phyloP scores from a whole-genome alignment of 1,284 basidiomycete species.

The Sporisorium reilianum region DNA sequence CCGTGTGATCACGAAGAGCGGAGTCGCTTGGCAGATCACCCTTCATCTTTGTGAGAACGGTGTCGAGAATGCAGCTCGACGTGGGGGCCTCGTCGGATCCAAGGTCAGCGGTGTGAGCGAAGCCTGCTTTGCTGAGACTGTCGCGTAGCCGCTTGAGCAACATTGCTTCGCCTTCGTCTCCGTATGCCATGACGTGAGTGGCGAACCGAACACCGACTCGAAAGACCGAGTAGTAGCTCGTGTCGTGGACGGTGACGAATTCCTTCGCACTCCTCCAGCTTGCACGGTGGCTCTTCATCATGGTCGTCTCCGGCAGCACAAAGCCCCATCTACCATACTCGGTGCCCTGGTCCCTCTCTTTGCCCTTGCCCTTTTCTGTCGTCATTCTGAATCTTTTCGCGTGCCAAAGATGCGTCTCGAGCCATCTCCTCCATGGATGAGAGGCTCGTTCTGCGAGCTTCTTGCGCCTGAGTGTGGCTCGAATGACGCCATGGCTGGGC shows the following conservation, averaged over 20 bases:
- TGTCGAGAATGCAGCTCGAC: slow-evolving; percentile 5
- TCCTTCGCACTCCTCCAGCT: slow-evolving; percentile 53
- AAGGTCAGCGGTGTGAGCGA: background rate
- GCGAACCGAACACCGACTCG: slow-evolving; percentile 24
- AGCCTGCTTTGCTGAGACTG: slow-evolving; percentile 10
- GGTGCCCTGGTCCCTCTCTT: slow-evolving; percentile 44
- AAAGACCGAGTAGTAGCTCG: slow-evolving; percentile 58
- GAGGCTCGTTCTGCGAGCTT: slow-evolving; percentile 50
- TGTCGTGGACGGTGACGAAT: slow-evolving; percentile 57
- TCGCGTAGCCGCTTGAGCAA: background rate
- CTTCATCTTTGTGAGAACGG: slow-evolving; percentile 9
- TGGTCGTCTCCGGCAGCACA: slow-evolving; percentile 60
- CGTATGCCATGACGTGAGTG: background rate
- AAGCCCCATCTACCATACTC: slow-evolving; percentile 55
- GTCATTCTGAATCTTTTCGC: slow-evolving; percentile 68
- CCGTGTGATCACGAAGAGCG: background rate
- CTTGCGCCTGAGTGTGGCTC: slow-evolving; percentile 46
- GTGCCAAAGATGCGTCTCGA: slow-evolving; percentile 69
- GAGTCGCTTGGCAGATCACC: background rate
- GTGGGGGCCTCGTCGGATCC: background rate
- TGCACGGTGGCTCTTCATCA: slow-evolving; percentile 62
- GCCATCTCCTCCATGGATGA: slow-evolving; percentile 53
- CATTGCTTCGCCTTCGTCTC: background rate
- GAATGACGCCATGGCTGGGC: slow-evolving; percentile 45
- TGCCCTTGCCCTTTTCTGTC: slow-evolving; percentile 54